Conservation (phyloP, 1,284 basidiomycete genomes). For the Vanrija pseudolonga region DNA sequence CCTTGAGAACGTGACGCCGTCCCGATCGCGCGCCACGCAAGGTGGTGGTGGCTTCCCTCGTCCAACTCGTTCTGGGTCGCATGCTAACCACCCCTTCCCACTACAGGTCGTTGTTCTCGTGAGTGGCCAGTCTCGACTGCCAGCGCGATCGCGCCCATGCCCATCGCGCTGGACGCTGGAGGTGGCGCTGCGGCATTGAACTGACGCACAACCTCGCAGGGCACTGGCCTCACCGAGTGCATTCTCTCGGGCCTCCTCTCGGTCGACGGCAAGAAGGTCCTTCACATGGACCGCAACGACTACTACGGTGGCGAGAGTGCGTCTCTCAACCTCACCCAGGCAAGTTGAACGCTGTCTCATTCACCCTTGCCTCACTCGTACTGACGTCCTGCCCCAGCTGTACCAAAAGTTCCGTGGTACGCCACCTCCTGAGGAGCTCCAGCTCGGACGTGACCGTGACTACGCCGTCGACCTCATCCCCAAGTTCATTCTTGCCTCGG, state of each 20-base stretch:
- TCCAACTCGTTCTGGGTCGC: background rate
- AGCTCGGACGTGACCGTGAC: slow-evolving; percentile 86
- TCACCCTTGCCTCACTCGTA: background rate
- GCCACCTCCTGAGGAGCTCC: slow-evolving; percentile 60
- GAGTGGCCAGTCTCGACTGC: slow-evolving; percentile 9
- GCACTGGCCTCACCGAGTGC: slow-evolving; percentile 96
- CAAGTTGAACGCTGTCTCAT: slow-evolving; percentile 47
- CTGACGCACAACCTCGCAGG: slow-evolving; percentile 43
- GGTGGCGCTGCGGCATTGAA: background rate
- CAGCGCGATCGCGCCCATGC: background rate
- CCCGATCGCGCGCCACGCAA: background rate
- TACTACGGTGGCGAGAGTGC: slow-evolving; percentile 99
- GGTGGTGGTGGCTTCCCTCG: background rate
- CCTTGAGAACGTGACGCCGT: background rate
- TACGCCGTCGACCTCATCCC: slow-evolving; percentile 92
- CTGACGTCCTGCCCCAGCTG: slow-evolving; percentile 57
- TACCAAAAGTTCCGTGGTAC: slow-evolving; percentile 83
- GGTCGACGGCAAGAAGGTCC: slow-evolving; percentile 98
- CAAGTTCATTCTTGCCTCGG: slow-evolving; percentile 97
- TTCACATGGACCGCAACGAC: slow-evolving; percentile 99
- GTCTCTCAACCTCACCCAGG: slow-evolving; percentile 95
- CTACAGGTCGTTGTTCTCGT: slow-evolving; percentile 81
- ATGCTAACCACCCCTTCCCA: slow-evolving; percentile 6
- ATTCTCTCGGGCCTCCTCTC: slow-evolving; percentile 94
- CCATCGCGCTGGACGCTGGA: slow-evolving; percentile 22